Conservation (phyloP, 2,329 filamentous ascomycete species). For the Karstenula rhodostoma region DNA sequence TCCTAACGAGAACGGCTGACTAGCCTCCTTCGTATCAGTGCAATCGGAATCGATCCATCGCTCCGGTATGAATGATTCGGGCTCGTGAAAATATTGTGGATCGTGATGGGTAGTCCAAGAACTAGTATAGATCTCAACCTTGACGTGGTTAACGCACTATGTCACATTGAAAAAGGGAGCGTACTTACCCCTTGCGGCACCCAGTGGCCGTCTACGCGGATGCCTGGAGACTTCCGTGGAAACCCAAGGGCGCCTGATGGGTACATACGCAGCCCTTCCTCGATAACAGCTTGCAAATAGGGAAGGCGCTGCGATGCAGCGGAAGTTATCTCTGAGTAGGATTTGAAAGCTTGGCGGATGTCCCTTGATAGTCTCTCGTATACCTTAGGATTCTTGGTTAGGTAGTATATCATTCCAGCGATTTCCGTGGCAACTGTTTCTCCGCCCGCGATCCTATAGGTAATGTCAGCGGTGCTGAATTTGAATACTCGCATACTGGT, state of each 20-base stretch:
- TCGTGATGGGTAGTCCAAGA: slow-evolving; percentile 31
- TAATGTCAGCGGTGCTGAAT: too few relatives aligned
- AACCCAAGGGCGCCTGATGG: slow-evolving; percentile 47
- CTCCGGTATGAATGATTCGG: slow-evolving; percentile 39
- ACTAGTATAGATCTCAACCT: slow-evolving; percentile 30
- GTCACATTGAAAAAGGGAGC: too few relatives aligned
- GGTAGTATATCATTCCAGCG: slow-evolving; percentile 19
- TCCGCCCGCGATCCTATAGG: slow-evolving; percentile 29
- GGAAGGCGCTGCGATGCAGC: slow-evolving; percentile 18
- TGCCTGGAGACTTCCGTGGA: slow-evolving; percentile 33
- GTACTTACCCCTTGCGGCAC: slow-evolving; percentile 30
- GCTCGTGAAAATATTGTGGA: slow-evolving; percentile 26
- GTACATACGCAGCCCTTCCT: slow-evolving; percentile 35
- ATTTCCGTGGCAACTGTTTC: slow-evolving; percentile 25
- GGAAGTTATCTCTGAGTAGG: slow-evolving; percentile 15
- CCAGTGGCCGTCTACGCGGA: slow-evolving; percentile 17
- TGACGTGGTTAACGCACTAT: slow-evolving; percentile 4
- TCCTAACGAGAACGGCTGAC: slow-evolving; percentile 41
- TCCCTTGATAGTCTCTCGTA: slow-evolving; percentile 8
- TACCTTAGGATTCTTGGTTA: slow-evolving; percentile 15
- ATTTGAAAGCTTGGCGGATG: slow-evolving; percentile 13
- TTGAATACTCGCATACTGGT: too few relatives aligned
- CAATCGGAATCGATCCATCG: slow-evolving; percentile 45
- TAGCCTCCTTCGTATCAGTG: slow-evolving; percentile 30
- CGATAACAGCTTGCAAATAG: slow-evolving; percentile 34